These are phyloP conservation scores for Calamus simplicifolius DNA, from an alignment of 176 grass and related monocot species.

Conservation along the genomic window DNA sequence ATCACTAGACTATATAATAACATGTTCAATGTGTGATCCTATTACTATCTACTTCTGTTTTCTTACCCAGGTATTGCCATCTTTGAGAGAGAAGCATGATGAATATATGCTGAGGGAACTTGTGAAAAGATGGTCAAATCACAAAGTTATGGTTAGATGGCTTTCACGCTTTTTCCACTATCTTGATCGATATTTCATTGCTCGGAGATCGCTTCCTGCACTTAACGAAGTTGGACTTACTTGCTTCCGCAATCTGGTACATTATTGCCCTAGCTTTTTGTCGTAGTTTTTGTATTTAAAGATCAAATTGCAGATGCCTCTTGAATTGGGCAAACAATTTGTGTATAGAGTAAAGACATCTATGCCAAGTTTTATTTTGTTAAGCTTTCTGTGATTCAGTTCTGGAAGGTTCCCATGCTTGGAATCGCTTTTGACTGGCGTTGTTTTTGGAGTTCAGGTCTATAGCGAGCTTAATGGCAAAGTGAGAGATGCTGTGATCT, in stretches of 20 bases:
- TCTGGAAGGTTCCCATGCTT: too few relatives aligned
- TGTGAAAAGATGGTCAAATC: constrained; percentile 79
- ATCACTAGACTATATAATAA: background rate
- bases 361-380: background rate
- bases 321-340: background rate
- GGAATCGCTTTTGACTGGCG: too few relatives aligned
- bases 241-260: constrained; percentile 76
- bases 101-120: constrained; percentile 88
- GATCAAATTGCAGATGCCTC: too few relatives aligned
- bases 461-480: constrained; percentile 79
- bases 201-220: constrained; percentile 48
- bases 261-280: background rate
- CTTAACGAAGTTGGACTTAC: constrained; percentile 68
- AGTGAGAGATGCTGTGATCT: constrained; percentile 76
- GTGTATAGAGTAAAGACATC: too few relatives aligned
- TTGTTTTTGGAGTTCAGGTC: constrained; percentile 36
- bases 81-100: constrained; percentile 82
- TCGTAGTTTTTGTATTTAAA: too few relatives aligned
- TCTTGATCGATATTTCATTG: constrained; percentile 85
- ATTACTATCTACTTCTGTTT: background rate
- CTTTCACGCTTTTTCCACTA: constrained; percentile 83
- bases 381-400: too few relatives aligned
- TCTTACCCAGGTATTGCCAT: constrained; percentile 61
- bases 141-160: constrained; percentile 94
- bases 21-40: too few relatives aligned